Base-by-base conservation (phyloP, 768 basidiomycete species). In the Ramaria rubella region DNA sequence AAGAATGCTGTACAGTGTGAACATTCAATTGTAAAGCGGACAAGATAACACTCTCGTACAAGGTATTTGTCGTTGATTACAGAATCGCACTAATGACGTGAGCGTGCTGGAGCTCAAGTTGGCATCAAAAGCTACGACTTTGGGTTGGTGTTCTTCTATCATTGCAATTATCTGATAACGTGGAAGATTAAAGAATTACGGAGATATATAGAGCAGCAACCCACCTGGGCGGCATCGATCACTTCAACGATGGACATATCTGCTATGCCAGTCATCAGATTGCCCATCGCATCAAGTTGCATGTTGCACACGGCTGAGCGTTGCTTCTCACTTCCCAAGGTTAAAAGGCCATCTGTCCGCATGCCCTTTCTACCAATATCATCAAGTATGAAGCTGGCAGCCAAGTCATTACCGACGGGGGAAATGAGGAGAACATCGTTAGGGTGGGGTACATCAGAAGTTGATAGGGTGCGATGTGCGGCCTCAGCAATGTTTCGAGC, bases 401-500 rank as follows among this genome's bases (percentile, higher is more conserved):
- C 87, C 1, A 77, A 66, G 70, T 98, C 95, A 48, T 78, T 63
- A 1, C 90, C 93, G 11, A 95, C 66, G 1, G 87, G 81, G 2
- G 94, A 81, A 6, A 97, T 71, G 38, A 99, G 75, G 12, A 91
- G 60, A 1, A 80, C 76, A 5, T 76, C 69, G 12, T 60, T 27
- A 5, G 67, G 56, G 31, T 49, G 48, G 26, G 52, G 24, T 23
- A 24, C n/a, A 26, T 40, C 9, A 1, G 52, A 54, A 44, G 62
- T 6, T 42, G 71, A 64, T 58, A 84, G 66, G 5, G 86, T 68
- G 27, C 89, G 81, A 66, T 90, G 84, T 5, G 92, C 79, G 1
- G 93, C 90, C 68, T 97, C 94, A 2, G 94, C 89, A 42, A 99
- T 82, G 67, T 99, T 99, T n/a, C 94, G 84, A 1, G 81, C 94